phyloP scores from a whole-genome alignment of 352 stramenopile species.

The Aphanomyces stellatus region DNA sequence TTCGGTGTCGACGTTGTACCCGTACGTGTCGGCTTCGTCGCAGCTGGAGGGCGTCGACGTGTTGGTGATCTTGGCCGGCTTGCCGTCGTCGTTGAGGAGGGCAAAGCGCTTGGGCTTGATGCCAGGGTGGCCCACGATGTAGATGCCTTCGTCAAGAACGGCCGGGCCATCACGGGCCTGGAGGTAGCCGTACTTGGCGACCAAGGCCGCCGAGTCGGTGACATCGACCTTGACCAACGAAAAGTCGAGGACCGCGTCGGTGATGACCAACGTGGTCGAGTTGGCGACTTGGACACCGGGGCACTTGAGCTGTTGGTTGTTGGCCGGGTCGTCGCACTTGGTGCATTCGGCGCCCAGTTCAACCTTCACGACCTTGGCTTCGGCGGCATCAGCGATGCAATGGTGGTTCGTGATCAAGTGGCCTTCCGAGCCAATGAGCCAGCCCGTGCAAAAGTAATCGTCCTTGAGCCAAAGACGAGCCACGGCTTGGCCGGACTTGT shows the following conservation, averaged over 20 bases:
- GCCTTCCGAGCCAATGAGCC: constrained; percentile 57
- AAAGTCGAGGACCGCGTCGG: constrained; percentile 41
- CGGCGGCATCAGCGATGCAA: constrained; percentile 42
- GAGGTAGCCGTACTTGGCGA: constrained; percentile 48
- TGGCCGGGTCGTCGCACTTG: constrained; percentile 23
- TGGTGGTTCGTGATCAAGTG: constrained; percentile 77
- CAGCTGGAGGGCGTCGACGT: constrained; percentile 23
- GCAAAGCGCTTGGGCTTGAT: constrained; percentile 55
- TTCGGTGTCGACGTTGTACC: constrained; percentile 33
- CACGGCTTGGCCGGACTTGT: constrained; percentile 35
- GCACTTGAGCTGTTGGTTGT: constrained; percentile 25
- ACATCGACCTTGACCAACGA: constrained; percentile 51
- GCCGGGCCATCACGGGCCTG: constrained; percentile 40
- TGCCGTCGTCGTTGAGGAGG: constrained; percentile 41
- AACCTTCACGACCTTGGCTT: constrained; percentile 51
- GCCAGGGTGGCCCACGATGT: constrained; percentile 59
- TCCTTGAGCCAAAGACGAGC: constrained; percentile 43
- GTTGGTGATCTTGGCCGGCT: constrained; percentile 27
- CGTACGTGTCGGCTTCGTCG: constrained; percentile 28
- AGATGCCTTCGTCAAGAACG: constrained; percentile 43
- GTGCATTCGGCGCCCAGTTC: constrained; percentile 51
- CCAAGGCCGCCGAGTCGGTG: constrained; percentile 32
- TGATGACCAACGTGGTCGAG: constrained; percentile 35
- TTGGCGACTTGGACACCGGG: constrained; percentile 25
- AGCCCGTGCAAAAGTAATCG: constrained; percentile 67